These are phyloP conservation scores for Linnemannia zychae DNA, from an alignment of 192 early-diverging fungal species.

Conservation along the genomic window DNA sequence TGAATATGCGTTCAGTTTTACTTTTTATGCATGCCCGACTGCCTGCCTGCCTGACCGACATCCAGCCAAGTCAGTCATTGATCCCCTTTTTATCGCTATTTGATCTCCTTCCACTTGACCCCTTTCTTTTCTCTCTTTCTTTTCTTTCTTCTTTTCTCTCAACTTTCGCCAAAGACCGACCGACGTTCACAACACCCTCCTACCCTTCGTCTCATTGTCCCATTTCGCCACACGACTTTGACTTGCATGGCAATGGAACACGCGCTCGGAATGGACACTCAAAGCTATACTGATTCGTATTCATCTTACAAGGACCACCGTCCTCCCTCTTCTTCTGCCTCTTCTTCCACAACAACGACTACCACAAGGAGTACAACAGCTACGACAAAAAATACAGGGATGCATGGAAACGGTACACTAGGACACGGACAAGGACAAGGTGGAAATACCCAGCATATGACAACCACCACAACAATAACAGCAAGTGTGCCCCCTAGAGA, in stretches of 20 bases:
- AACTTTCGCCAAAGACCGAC: neutral
- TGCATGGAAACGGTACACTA: neutral
- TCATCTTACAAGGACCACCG: neutral
- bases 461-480: neutral
- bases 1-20: too few relatives aligned
- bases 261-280: neutral
- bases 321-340: neutral
- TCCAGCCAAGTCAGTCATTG: neutral
- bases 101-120: neutral
- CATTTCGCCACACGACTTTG: too few relatives aligned
- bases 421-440: neutral
- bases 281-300: neutral
- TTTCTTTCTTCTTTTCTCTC: neutral
- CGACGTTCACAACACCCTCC: neutral
- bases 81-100: neutral
- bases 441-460: neutral
- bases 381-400: neutral
- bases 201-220: neutral
- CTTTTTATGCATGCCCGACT: neutral
- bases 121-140: neutral
- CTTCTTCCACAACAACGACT: neutral
- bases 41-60: neutral
- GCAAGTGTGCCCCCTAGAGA: neutral
- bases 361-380: neutral
- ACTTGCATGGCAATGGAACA: slow-evolving; percentile 7